Evolutionary conservation across 805 yeast genomes (phyloP).

Genomic region (Starmerella scarabaei): DNA sequence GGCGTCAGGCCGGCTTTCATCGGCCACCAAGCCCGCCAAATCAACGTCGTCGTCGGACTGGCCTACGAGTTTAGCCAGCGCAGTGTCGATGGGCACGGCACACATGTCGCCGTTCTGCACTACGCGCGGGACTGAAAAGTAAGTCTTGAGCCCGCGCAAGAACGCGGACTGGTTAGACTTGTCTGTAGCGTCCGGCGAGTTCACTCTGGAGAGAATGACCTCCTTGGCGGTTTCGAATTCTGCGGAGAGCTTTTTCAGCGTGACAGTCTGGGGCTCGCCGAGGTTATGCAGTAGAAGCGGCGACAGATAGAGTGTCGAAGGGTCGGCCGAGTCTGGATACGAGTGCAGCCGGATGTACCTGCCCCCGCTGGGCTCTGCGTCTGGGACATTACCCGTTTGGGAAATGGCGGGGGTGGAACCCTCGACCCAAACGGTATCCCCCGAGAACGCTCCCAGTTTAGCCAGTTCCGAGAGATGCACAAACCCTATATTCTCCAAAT

Average conservation of each 20-base stretch:
- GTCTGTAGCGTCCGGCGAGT: slow-evolving; percentile 58
- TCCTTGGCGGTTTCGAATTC: slow-evolving; percentile 41
- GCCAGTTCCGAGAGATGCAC: slow-evolving; percentile 40
- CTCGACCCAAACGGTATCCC: slow-evolving; percentile 40
- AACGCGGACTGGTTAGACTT: slow-evolving; percentile 48
- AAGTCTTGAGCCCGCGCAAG: slow-evolving; percentile 44
- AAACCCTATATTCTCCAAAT: slow-evolving; percentile 35
- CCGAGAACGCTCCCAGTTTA: slow-evolving; percentile 50
- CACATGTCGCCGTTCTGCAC: slow-evolving; percentile 55
- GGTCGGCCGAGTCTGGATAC: slow-evolving; percentile 49
- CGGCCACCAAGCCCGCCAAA: slow-evolving; percentile 1
- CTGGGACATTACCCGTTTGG: too few relatives aligned
- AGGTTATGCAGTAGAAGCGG: slow-evolving; percentile 48
- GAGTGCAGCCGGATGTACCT: slow-evolving; percentile 40
- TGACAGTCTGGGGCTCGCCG: slow-evolving; percentile 27
- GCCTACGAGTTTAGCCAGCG: slow-evolving; percentile 44
- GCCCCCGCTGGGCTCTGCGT: too few relatives aligned
- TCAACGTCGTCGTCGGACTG: slow-evolving; percentile 34
- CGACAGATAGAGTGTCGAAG: slow-evolving; percentile 41
- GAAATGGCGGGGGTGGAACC: not conserved
- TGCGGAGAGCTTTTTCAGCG: slow-evolving; percentile 3
- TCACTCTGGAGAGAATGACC: slow-evolving; percentile 52
- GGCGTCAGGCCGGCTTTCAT: slow-evolving; percentile 37
- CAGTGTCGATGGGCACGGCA: slow-evolving; percentile 64
- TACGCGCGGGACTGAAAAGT: slow-evolving; percentile 51